Conservation (phyloP, 768 basidiomycete genomes). For the Rhodocollybia butyracea region DNA sequence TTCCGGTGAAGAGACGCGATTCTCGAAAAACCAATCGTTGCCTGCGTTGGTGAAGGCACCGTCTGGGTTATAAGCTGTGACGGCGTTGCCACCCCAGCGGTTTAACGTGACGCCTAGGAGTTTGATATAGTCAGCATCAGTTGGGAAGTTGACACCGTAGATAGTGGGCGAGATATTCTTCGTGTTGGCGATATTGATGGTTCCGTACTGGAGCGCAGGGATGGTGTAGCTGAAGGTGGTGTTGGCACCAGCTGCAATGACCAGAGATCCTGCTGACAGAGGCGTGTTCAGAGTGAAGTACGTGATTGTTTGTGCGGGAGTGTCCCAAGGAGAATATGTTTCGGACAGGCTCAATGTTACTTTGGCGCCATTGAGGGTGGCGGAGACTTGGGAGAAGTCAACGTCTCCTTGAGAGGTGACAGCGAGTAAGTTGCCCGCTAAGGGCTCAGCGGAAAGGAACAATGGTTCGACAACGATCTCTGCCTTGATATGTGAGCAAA, state of each 20-base stretch:
- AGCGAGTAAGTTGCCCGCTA: constrained; percentile 44
- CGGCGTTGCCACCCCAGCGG: constrained; percentile 55
- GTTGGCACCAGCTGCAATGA: constrained; percentile 39
- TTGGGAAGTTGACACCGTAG: constrained; percentile 57
- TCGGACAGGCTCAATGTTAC: constrained; percentile 20
- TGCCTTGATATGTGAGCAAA: not conserved
- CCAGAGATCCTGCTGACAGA: constrained; percentile 38
- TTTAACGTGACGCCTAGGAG: constrained; percentile 47
- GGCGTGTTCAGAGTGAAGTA: constrained; percentile 41
- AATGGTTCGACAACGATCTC: constrained; percentile 40
- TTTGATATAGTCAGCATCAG: constrained; percentile 40
- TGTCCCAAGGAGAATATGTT: constrained; percentile 41
- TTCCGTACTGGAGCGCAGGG: constrained; percentile 40
- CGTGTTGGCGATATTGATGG: constrained; percentile 32
- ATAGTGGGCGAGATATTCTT: constrained; percentile 44
- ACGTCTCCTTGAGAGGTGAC: constrained; percentile 47
- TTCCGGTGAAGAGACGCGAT: constrained; percentile 33
- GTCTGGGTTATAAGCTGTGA: constrained; percentile 51
- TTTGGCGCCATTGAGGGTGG: constrained; percentile 31
- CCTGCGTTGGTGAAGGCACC: constrained; percentile 52
- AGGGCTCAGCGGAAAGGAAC: constrained; percentile 50
- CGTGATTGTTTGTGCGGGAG: constrained; percentile 44
- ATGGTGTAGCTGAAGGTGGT: constrained; percentile 38
- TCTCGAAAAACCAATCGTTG: constrained; percentile 56
- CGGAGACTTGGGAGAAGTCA: constrained; percentile 34